These are phyloP conservation scores for Lachnellula occidentalis DNA, from an alignment of 2,329 filamentous ascomycete genomes.

Conservation along the genomic window DNA sequence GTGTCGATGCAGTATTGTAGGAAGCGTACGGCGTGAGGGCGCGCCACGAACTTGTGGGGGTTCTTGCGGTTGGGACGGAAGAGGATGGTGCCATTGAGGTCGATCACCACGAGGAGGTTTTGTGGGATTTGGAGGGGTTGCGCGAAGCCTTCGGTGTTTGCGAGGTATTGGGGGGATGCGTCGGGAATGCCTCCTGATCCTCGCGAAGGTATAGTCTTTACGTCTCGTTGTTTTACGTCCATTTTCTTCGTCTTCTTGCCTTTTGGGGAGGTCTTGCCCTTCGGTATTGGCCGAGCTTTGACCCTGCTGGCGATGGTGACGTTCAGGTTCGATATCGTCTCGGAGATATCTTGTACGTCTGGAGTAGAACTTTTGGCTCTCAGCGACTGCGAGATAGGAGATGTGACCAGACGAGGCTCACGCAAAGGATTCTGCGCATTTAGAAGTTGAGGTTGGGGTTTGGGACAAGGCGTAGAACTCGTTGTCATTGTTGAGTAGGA, in stretches of 20 bases:
- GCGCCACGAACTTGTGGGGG: slow-evolving; percentile 52
- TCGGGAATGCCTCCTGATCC: slow-evolving; percentile 44
- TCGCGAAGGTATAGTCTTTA: slow-evolving; percentile 17
- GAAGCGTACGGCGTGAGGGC: slow-evolving; percentile 65
- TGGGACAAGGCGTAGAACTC: too few species aligned
- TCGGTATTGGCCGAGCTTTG: background rate
- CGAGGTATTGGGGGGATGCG: slow-evolving; percentile 57
- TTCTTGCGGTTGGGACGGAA: slow-evolving; percentile 53
- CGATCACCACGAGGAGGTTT: slow-evolving; percentile 75
- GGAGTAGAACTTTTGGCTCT: too few species aligned
- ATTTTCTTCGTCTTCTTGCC: background rate
- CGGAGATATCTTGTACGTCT: too few species aligned
- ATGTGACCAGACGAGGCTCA: too few species aligned
- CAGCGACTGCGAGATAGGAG: too few species aligned
- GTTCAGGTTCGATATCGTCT: too few species aligned
- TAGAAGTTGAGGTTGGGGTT: too few species aligned
- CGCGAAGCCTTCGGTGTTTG: slow-evolving; percentile 43
- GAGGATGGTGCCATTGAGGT: slow-evolving; percentile 89
- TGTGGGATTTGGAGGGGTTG: slow-evolving; percentile 42
- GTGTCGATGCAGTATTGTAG: slow-evolving; percentile 66
- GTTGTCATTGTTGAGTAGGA: too few species aligned
- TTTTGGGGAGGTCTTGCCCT: background rate
- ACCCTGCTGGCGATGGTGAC: background rate
- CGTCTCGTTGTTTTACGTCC: background rate
- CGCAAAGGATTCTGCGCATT: too few species aligned